Conservation (phyloP, 768 basidiomycete genomes). For the Cystobasidium ongulense region DNA sequence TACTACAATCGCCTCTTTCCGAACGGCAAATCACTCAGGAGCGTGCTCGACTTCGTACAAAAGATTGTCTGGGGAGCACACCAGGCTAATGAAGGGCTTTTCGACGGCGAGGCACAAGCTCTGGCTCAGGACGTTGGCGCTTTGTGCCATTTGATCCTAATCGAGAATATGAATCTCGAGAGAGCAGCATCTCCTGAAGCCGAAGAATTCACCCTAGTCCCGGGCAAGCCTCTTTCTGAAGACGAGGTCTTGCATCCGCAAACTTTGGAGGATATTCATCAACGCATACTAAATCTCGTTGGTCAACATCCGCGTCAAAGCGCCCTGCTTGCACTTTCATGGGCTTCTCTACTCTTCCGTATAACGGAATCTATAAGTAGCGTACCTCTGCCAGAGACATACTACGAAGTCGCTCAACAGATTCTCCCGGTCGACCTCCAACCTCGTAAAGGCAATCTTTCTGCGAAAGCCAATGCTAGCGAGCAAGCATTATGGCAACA, state of each 20-base stretch:
- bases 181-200: conserved; percentile 41
- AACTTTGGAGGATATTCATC: conserved; percentile 51
- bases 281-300: conserved; percentile 59
- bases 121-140: conserved; percentile 53
- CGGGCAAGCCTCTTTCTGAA: conserved; percentile 27
- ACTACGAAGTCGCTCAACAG: conserved; percentile 37
- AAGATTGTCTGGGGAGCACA: conserved; percentile 57
- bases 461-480: neutral
- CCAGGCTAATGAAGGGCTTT: conserved; percentile 58
- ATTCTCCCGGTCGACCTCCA: conserved; percentile 32
- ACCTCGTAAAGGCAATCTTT: neutral
- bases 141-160: conserved; percentile 49
- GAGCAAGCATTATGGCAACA: conserved; percentile 34
- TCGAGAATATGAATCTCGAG: conserved; percentile 76
- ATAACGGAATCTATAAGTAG: conserved; percentile 43
- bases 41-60: conserved; percentile 61
- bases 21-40: conserved; percentile 57
- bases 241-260: conserved; percentile 46
- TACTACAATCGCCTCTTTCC: conserved; percentile 71
- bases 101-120: conserved; percentile 60
- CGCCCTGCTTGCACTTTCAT: conserved; percentile 65
- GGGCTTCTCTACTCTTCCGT: conserved; percentile 72
- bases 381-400: conserved; percentile 39
- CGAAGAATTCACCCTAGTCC: conserved; percentile 32
- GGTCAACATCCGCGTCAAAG: conserved; percentile 57